A percentile compares a stretch with the other conserved stretches of the same genome.
phyloP scores from a whole-genome alignment of 2,329 filamentous ascomycete genomes.

The Chrysoporthe cubensis region DNA sequence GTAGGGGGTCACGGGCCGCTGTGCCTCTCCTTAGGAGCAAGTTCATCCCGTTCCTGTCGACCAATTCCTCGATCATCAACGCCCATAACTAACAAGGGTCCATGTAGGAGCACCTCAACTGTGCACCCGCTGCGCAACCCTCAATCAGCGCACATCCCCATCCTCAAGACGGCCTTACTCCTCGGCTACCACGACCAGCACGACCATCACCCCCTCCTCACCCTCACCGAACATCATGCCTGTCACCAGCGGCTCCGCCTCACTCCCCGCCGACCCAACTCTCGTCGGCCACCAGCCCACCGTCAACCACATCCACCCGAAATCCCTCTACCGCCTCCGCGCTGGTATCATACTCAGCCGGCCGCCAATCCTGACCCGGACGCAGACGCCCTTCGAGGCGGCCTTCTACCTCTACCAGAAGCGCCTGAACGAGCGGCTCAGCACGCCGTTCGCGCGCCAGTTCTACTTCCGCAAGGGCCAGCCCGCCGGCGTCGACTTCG shows the following conservation, averaged over 20 bases:
- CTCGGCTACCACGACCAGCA: conserved; percentile 32
- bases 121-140: conserved; percentile 42
- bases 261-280: conserved; percentile 32
- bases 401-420: conserved; percentile 97
- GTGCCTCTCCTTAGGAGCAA: conserved; percentile 55
- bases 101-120: conserved; percentile 33
- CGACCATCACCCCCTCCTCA: conserved; percentile 33
- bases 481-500: conserved; percentile 84
- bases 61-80: conserved; percentile 3
- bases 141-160: conserved; percentile 36
- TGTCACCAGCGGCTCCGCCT: conserved; percentile 33
- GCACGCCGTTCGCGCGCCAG: conserved; percentile 81
- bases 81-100: conserved; percentile 36
- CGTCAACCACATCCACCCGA: conserved; percentile 27
- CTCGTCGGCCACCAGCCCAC: conserved; percentile 35
- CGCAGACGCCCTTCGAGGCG: conserved; percentile 85
- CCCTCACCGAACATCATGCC: conserved; percentile 34
- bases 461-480: conserved; percentile 97
- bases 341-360: conserved; percentile 83
- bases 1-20: conserved; percentile 58
- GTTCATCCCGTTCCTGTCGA: conserved; percentile 15
- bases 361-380: conserved; percentile 82
- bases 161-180: conserved; percentile 41
- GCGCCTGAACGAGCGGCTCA: conserved; percentile 82
- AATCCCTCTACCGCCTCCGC: conserved; percentile 51